Conservation (phyloP, 495 filamentous ascomycete genomes). For the Xylaria bambusicola region DNA sequence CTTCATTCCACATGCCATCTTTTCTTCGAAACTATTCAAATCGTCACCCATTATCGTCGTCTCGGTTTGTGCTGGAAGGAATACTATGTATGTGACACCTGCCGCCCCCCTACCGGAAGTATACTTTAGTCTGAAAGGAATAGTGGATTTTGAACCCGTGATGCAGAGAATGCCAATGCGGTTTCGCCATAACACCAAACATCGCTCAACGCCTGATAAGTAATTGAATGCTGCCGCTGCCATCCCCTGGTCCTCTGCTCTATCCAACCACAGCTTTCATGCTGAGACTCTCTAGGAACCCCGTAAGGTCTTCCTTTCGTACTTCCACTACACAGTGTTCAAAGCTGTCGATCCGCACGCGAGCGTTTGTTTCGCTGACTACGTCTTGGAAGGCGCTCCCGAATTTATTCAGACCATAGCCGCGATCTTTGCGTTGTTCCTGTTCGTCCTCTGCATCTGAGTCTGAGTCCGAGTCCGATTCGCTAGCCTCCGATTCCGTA, state of each 20-base stretch:
- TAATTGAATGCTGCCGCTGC: not conserved
- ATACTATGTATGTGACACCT: slow-evolving; percentile 12
- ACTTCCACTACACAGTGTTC: slow-evolving; percentile 98
- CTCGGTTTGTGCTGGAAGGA: not conserved
- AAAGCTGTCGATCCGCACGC: slow-evolving; percentile 93
- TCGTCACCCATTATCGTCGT: slow-evolving; percentile 18
- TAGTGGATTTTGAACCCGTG: not conserved
- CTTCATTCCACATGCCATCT: not conserved
- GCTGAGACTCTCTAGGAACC: slow-evolving; percentile 89
- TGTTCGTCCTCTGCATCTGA: slow-evolving; percentile 63
- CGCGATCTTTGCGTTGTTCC: slow-evolving; percentile 54
- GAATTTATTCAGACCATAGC: slow-evolving; percentile 80
- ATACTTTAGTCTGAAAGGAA: slow-evolving; percentile 6
- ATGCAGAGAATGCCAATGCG: slow-evolving; percentile 18
- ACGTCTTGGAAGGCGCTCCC: slow-evolving; percentile 96
- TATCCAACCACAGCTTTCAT: slow-evolving; percentile 89
- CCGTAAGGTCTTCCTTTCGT: slow-evolving; percentile 87
- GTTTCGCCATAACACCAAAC: slow-evolving; percentile 11
- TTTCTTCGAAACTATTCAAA: slow-evolving; percentile 13
- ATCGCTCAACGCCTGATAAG: slow-evolving; percentile 15
- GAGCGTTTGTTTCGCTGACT: slow-evolving; percentile 83
- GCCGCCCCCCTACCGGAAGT: not conserved
- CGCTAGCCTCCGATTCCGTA: slow-evolving; percentile 59
- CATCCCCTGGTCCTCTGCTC: slow-evolving; percentile 5
- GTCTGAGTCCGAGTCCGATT: slow-evolving; percentile 58